A percentile compares a stretch with the other conserved stretches of the same genome.
Evolutionary conservation across 2,329 filamentous ascomycete species (phyloP).

Genomic region (Colletotrichum destructivum): DNA sequence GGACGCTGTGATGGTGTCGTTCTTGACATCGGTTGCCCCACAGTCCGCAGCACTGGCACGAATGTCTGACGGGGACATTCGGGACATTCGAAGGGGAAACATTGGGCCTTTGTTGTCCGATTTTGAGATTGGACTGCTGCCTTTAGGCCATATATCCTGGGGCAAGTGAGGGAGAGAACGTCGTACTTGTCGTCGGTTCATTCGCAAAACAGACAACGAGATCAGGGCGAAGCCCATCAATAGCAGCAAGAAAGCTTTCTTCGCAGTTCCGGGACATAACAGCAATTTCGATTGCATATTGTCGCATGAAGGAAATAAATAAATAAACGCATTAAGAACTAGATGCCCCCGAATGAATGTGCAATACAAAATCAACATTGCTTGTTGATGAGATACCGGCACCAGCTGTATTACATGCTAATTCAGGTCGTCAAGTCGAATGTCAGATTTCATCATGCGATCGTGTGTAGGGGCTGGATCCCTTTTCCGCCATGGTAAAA

Average conservation of each 20-base stretch:
- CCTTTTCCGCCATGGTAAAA: background rate
- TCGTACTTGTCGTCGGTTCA: background rate
- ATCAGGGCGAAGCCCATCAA: background rate
- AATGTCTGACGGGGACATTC: constrained; percentile 11
- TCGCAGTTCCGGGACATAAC: background rate
- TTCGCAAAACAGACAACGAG: too few species aligned
- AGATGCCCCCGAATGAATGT: background rate
- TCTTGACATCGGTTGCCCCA: too few species aligned
- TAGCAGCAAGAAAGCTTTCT: constrained; percentile 1
- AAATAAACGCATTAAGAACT: background rate
- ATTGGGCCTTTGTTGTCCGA: background rate
- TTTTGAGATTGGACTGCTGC: background rate
- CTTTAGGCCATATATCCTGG: background rate
- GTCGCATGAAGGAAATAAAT: background rate
- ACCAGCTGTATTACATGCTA: background rate
- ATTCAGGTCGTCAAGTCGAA: background rate
- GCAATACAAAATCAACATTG: background rate
- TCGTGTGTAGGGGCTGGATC: background rate
- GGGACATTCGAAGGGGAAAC: constrained; percentile 8
- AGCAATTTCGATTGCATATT: background rate
- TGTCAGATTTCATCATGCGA: background rate
- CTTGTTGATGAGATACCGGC: background rate
- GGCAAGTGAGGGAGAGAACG: background rate
- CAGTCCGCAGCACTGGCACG: constrained; percentile 7
- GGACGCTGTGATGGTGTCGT: too few species aligned